These are phyloP conservation scores for Eucalyptus regnans DNA, from an alignment of 345 rosid genomes.

Conservation along the genomic window DNA sequence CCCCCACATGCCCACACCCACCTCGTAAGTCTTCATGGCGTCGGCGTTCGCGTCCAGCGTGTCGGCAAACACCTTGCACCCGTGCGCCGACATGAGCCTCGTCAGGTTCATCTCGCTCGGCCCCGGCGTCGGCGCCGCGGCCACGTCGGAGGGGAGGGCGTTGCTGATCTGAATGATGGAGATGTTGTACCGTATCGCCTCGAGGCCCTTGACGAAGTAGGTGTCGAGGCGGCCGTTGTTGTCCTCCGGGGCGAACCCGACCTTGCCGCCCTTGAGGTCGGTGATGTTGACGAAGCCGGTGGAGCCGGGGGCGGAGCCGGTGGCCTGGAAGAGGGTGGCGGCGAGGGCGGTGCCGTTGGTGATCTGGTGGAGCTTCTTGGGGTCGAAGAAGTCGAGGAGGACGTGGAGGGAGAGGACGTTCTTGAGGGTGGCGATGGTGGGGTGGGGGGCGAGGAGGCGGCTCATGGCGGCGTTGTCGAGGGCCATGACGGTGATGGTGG, in stretches of 20 bases:
- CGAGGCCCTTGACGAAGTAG: conserved; percentile 56
- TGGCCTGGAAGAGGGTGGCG: conserved; percentile 91
- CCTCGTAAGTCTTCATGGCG: conserved; percentile 67
- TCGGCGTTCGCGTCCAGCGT: conserved; percentile 53
- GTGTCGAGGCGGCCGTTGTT: conserved; percentile 43
- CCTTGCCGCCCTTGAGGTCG: conserved; percentile 81
- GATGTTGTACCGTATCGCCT: conserved; percentile 83
- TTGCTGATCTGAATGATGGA: conserved; percentile 81
- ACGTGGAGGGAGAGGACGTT: conserved; percentile 92
- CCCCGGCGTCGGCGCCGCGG: conserved; percentile 81
- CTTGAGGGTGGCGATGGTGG: conserved; percentile 60
- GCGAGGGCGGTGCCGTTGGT: conserved; percentile 84
- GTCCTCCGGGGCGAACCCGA: conserved; percentile 62
- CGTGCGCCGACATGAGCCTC: conserved; percentile 83
- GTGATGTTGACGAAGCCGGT: conserved; percentile 93
- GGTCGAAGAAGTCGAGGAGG: conserved; percentile 90
- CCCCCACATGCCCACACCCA: neutral
- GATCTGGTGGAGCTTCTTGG: conserved; percentile 95
- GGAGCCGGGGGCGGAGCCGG: conserved; percentile 81
- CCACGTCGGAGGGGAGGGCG: conserved; percentile 51
- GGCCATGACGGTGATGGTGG: conserved; percentile 86
- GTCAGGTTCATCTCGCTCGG: conserved; percentile 70
- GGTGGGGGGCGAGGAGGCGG: conserved; percentile 39
- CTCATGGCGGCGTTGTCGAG: conserved; percentile 81
- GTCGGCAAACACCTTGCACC: conserved; percentile 89